Conservation (phyloP, 345 rosid genomes). For the Alliaria petiolata region DNA sequence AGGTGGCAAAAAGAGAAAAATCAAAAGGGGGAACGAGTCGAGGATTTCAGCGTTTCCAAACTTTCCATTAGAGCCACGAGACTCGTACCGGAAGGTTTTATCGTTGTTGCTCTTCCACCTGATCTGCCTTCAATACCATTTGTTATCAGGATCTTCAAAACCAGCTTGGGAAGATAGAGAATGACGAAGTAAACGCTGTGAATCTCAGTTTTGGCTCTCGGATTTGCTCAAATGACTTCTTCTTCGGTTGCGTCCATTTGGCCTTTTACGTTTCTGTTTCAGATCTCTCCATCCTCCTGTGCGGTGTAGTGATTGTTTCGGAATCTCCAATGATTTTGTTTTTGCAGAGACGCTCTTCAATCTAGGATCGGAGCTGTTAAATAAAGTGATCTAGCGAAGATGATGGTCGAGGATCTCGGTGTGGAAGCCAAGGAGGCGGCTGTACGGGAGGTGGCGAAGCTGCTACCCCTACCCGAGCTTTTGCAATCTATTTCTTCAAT, state of each 20-base stretch:
- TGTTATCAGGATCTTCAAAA: slow-evolving; percentile 8
- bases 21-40: not conserved
- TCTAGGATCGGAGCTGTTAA: slow-evolving; percentile 14
- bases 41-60: slow-evolving; percentile 13
- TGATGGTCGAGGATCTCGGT: slow-evolving; percentile 95
- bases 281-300: slow-evolving; percentile 24
- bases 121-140: slow-evolving; percentile 9
- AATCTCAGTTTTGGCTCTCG: not conserved
- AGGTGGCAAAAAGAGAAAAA: slow-evolving; percentile 7
- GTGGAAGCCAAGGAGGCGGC: slow-evolving; percentile 97
- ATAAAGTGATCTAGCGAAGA: slow-evolving; percentile 35
- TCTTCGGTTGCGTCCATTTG: slow-evolving; percentile 11
- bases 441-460: slow-evolving; percentile 98
- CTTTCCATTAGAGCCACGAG: not conserved
- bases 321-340: not conserved
- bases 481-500: slow-evolving; percentile 74
- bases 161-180: no score
- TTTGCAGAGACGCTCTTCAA: slow-evolving; percentile 8
- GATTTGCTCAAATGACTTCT: slow-evolving; percentile 22
- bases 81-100: no score
- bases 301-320: not conserved
- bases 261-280: not conserved
- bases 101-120: not conserved
- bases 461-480: slow-evolving; percentile 85
- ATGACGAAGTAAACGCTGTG: slow-evolving; percentile 9